A percentile compares a stretch with the other conserved stretches of the same genome.
These are phyloP conservation scores for Polyplosphaeria fusca DNA, from an alignment of 495 filamentous ascomycete species.

Conservation along the genomic window DNA sequence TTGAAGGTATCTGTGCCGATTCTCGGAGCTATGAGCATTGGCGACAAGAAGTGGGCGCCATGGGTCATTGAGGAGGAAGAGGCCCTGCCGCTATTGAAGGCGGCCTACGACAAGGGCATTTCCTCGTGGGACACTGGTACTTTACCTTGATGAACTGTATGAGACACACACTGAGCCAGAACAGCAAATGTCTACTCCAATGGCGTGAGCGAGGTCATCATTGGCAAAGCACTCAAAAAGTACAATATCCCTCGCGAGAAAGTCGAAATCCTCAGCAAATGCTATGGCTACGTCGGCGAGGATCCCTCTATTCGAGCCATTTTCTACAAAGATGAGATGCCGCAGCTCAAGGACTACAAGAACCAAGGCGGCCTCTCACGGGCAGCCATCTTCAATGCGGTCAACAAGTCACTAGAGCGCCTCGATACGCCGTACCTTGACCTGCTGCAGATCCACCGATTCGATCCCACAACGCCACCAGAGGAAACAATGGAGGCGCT, in stretches of 20 bases:
- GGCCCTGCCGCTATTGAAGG: slow-evolving; percentile 33
- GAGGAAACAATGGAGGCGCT: slow-evolving; percentile 42
- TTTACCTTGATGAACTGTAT: not conserved
- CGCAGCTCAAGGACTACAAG: slow-evolving; percentile 46
- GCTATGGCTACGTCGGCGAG: slow-evolving; percentile 43
- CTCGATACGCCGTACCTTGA: slow-evolving; percentile 37
- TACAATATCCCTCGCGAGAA: slow-evolving; percentile 48
- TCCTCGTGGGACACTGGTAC: slow-evolving; percentile 37
- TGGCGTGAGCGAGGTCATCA: slow-evolving; percentile 45
- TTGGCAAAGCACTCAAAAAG: slow-evolving; percentile 48
- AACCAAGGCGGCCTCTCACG: slow-evolving; percentile 44
- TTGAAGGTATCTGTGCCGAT: slow-evolving; percentile 48
- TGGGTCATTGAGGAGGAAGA: slow-evolving; percentile 48
- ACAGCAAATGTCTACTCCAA: slow-evolving; percentile 36
- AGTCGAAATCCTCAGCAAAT: slow-evolving; percentile 48
- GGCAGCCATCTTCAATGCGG: slow-evolving; percentile 37
- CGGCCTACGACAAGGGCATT: slow-evolving; percentile 33
- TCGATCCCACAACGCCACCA: slow-evolving; percentile 27
- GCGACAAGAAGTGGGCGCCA: slow-evolving; percentile 40
- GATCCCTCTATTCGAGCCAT: slow-evolving; percentile 30
- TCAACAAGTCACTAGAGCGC: slow-evolving; percentile 32
- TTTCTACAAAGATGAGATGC: slow-evolving; percentile 29
- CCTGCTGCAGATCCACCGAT: slow-evolving; percentile 40
- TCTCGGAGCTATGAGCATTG: slow-evolving; percentile 48
- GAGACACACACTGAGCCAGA: not conserved